These are phyloP conservation scores for Phascolomyces articulosus DNA, from an alignment of 371 early-diverging fungal species.

Conservation along the genomic window DNA sequence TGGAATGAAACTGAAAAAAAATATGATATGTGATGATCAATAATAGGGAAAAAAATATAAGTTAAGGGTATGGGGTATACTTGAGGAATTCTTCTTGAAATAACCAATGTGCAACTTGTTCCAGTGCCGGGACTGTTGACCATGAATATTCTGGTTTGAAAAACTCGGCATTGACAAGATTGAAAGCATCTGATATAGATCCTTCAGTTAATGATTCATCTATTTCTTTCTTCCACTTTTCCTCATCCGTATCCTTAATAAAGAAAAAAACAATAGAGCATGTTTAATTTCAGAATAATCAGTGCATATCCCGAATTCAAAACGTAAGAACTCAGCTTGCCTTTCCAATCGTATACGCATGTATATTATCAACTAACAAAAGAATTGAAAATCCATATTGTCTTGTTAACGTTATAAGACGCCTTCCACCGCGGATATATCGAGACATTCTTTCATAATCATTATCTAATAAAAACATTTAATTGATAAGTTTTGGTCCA, in stretches of 20 bases:
- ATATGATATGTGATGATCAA: too few species aligned
- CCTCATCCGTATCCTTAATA: background rate
- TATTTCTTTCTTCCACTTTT: background rate
- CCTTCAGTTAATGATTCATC: background rate
- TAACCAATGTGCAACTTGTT: background rate
- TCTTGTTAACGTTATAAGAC: background rate
- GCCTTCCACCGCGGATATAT: background rate
- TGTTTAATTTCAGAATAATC: too few species aligned
- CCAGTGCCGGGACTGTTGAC: background rate
- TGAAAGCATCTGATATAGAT: background rate
- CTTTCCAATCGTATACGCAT: background rate
- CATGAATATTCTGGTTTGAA: background rate
- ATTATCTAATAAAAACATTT: background rate
- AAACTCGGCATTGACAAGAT: slow-evolving; percentile 1
- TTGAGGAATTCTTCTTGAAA: background rate
- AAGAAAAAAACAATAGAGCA: background rate
- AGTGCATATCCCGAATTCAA: too few species aligned
- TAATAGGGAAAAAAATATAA: too few species aligned
- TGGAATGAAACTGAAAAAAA: too few species aligned
- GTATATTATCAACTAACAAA: background rate
- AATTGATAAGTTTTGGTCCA: too few species aligned
- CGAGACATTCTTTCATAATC: background rate
- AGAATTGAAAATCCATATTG: background rate
- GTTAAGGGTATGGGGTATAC: background rate
- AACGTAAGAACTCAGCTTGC: background rate